Evolutionary conservation across 23 red algal genomes (phyloP).

Genomic region (Cyanidium caldarium): DNA sequence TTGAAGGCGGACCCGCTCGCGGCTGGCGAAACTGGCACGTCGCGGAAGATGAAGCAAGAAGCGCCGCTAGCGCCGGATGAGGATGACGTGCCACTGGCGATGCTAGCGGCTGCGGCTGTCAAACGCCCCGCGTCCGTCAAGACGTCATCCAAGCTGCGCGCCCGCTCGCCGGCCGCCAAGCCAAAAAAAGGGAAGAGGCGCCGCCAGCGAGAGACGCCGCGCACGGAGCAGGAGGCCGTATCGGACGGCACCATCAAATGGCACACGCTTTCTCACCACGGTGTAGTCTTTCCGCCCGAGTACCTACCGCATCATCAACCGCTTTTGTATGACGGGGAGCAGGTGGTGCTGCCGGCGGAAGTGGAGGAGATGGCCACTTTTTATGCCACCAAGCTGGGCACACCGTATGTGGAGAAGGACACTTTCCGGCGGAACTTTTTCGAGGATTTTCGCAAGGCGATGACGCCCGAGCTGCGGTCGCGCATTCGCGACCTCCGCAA

Average conservation of each 20-base stretch:
- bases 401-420: conserved; percentile 55
- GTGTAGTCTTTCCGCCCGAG: conserved; percentile 73
- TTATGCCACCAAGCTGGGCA: conserved; percentile 80
- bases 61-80: too few species aligned
- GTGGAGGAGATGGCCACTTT: conserved; percentile 94
- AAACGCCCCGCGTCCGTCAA: too few species aligned
- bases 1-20: too few species aligned
- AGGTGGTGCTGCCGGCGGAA: conserved; percentile 32
- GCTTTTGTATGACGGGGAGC: conserved; percentile 56
- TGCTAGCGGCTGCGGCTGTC: too few species aligned
- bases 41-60: too few species aligned
- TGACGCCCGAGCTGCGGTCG: not conserved
- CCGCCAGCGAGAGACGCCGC: not conserved
- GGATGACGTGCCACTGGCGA: too few species aligned
- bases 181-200: not conserved
- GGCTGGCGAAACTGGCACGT: too few species aligned
- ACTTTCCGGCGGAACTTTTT: conserved; percentile 85
- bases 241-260: conserved; percentile 45
- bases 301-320: conserved; percentile 59
- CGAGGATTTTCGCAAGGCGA: conserved; percentile 52
- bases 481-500: conserved; percentile 35
- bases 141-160: too few species aligned
- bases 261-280: conserved; percentile 63
- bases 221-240: not conserved
- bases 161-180: too few species aligned